Base-by-base conservation (phyloP, 1,284 basidiomycete genomes). In the Ceratobasidium papillatum region DNA sequence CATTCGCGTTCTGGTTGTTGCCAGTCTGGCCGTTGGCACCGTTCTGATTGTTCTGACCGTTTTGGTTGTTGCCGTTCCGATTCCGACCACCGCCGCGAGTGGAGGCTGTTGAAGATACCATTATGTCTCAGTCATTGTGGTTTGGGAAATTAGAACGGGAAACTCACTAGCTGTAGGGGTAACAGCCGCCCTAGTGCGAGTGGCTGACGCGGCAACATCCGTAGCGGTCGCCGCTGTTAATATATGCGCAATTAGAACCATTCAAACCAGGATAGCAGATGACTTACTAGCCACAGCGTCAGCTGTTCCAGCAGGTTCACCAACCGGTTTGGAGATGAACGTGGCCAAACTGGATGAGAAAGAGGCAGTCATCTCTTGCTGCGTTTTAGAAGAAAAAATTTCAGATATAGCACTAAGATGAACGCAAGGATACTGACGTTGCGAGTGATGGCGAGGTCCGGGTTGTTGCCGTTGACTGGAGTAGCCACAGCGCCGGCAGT, bases 281-380 rank as follows among this genome's bases (percentile, higher is more conserved):
- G 5, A 58, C 66, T 56, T 34, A 69, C 66, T 30, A 47, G 52
- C 41, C 9, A 41, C 34, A 7, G 30, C n/a, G 12, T 34, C 30
- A 8, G 68, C 68, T 27, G 68, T 72, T 19, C 68, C 68, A 49
- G 68, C 68, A 14, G 68, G 68, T 30, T 72, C 56, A 11, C 68
- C 68, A 22, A 72, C 56, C 9, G 68, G 56, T 30, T 61, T 19
- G 11, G 68, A 61, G 36, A 72, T 43, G 25, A 61, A 72, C 25
- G 68, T 47, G 32, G 68, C 68, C 11, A 72, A 34, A 32, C 68
- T 45, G 2, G 68, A 47, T 8, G 58, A 61, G 45, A 72, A 72
- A 17, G 68, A 72, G 17, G 68, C 58, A 12, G 56, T 49, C 68
- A 72, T 72, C 45, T 72, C 68, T 49, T 2, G 56, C 68, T 72